Base-by-base conservation (phyloP, 2,329 filamentous ascomycete species). In the Pseudogymnoascus sp. region DNA sequence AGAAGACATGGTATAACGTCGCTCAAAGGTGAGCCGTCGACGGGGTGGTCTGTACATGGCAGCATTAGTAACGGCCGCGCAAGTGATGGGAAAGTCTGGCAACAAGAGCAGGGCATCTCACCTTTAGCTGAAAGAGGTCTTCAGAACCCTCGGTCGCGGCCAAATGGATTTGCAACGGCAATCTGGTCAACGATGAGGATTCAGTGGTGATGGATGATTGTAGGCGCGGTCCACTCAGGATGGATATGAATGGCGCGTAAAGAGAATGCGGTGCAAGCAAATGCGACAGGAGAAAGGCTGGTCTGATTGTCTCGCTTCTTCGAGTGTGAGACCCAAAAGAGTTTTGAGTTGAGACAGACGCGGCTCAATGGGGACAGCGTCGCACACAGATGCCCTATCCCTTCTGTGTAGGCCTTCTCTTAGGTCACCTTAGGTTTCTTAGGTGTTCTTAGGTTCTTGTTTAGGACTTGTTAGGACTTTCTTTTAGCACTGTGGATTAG, bases 21-120 rank as follows among this genome's bases (percentile, higher is more conserved):
- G 45, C 45, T 55, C 45, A 55, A 55, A n/a, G 25, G 25, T 55
- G 45, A 55, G 45, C 45, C 29, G 45, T 55, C 45, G 45, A 29
- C 29, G 45, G 29, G 25, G 37, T 40, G 37, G 25, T 55, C 45
- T 55, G 9, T 55, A 55, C 45, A 55, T 55, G 25, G 45, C 8
- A 55, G 21, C 25, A 55, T 55, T 55, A 55, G 45, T 21, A 55
- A 18, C 37, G n/a, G n/a, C n/a, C n/a, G n/a, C 21, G 37, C 37
- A 15, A 40, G 37, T 21, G 37, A 40, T 21, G 37, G 3, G 3
- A 15, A 4, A 40, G 5, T 40, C 15, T 21, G n/a, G 37, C 37
- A 40, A 9, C 18, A 21, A 4, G 3, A 15, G 37, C n/a, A 40
- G 21, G 37, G 37, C 37, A 40, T 40, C 15, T 10, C 37, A 39